Evolutionary conservation across 331 rosid species (phyloP).

Genomic region (Pyrus hybrid): DNA sequence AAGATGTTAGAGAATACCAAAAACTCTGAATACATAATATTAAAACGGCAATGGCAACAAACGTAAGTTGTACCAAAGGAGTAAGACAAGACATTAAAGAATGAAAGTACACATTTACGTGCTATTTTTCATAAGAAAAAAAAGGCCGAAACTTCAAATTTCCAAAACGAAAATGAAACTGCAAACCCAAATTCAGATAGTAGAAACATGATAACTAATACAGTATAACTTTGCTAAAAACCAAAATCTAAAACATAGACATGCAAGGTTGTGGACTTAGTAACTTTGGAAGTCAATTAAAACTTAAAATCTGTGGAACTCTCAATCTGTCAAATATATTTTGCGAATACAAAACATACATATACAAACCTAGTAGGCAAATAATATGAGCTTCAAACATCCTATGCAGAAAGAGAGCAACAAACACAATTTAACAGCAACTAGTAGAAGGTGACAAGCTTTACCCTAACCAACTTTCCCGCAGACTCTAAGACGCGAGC

Average conservation of each 20-base stretch:
- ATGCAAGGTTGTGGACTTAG: background rate
- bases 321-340: background rate
- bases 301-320: background rate
- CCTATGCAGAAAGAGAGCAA: background rate
- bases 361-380: background rate
- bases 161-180: background rate
- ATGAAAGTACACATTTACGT: background rate
- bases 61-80: background rate
- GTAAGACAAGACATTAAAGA: conserved; percentile 1
- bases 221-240: background rate
- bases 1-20: conserved; percentile 10
- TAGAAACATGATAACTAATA: background rate
- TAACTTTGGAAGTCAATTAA: background rate
- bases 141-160: background rate
- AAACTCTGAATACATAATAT: background rate
- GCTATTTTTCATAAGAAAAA: background rate
- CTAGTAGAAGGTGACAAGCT: conserved; percentile 10
- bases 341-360: background rate
- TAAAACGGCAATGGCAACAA: background rate
- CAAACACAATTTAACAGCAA: background rate
- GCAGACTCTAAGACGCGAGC: conserved; percentile 81
- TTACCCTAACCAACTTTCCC: conserved; percentile 84
- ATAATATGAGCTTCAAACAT: background rate
- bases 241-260: background rate
- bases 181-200: background rate